Evolutionary conservation across 306 rosid genomes (phyloP), one percentile per base, ranked within the genome.

Genomic region (Medicago truncatula): DNA sequence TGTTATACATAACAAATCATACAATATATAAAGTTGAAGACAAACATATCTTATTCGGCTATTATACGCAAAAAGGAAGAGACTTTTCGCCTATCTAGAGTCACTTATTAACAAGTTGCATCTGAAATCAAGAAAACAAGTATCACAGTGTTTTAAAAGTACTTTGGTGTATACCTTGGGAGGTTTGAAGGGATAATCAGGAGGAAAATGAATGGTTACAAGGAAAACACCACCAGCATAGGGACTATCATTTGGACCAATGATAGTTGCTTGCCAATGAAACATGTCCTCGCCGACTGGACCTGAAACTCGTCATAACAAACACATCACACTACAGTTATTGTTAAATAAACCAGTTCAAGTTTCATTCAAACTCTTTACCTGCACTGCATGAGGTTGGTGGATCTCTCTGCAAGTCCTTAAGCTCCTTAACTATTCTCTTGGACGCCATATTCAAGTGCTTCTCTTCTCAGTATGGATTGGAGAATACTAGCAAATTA

Each of bases 361-460:
- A 60, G 16, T 74, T 78, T 59, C 49, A 50, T n/a, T 69, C 25
- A 21, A 39, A 18, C 67, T 40, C 64, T 53, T 31, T 76, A 90
- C 98, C 98, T 86, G 99, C 99, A 84, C 99, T 95, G 82, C 99
- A 92, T 71, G 99, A 92, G 41, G 97, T 90, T 79, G 97, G 99
- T 9, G 99, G 99, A 60, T 92, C 97, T 88, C 97, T 92, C 74
- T 92, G 97, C 87, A 92, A 85, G 81, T 95, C 99, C 86, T 86
- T 90, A 76, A 87, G 97, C 88, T 90, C 99, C 83, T 95, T 95
- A 85, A 86, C 50, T 72, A 95, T 89, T 88, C 99, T 89, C 87
- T 90, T 92, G 70, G 91, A 81, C 7, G 97, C 99, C 99, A 95
- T 61, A 61, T 95, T 87, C 20, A 67, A 41, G 66, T 65, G 56